Conservation (phyloP, 2,329 filamentous ascomycete genomes). For the Phialophora chinensis region DNA sequence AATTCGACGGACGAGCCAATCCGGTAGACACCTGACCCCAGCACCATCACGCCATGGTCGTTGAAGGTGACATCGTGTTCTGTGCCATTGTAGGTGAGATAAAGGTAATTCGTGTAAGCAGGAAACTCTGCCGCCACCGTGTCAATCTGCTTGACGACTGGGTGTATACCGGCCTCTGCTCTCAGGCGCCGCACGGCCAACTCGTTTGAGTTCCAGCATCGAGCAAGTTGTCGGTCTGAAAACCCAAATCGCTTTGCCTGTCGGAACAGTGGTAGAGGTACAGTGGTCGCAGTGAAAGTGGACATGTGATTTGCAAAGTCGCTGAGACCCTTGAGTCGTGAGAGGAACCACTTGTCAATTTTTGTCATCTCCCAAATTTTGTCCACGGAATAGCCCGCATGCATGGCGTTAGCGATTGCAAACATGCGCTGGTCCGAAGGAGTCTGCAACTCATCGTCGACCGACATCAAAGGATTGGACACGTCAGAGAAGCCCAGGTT, state of each 20-base stretch:
- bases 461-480: slow-evolving; percentile 81
- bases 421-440: slow-evolving; percentile 97
- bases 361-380: slow-evolving; percentile 98
- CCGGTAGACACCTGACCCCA: slow-evolving; percentile 93
- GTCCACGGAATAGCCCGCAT: slow-evolving; percentile 88
- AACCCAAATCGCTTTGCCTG: slow-evolving; percentile 94
- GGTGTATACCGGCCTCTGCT: slow-evolving; percentile 83
- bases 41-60: slow-evolving; percentile 93
- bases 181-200: slow-evolving; percentile 83
- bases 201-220: slow-evolving; percentile 94
- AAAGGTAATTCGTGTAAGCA: slow-evolving; percentile 92
- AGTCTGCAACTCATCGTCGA: slow-evolving; percentile 94
- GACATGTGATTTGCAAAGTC: slow-evolving; percentile 84
- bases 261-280: slow-evolving; percentile 70
- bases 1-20: slow-evolving; percentile 99
- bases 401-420: slow-evolving; percentile 97
- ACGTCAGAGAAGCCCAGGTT: slow-evolving; percentile 95
- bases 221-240: slow-evolving; percentile 89
- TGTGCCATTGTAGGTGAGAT: slow-evolving; percentile 91
- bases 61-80: slow-evolving; percentile 84
- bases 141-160: slow-evolving; percentile 97
- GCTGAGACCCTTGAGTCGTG: slow-evolving; percentile 86
- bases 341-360: slow-evolving; percentile 98
- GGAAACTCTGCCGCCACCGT: slow-evolving; percentile 98
- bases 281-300: slow-evolving; percentile 69